Evolutionary conservation across 73 alveolate species (phyloP), one percentile per base, ranked within the genome.

Genomic region (Urostyla sp.): DNA sequence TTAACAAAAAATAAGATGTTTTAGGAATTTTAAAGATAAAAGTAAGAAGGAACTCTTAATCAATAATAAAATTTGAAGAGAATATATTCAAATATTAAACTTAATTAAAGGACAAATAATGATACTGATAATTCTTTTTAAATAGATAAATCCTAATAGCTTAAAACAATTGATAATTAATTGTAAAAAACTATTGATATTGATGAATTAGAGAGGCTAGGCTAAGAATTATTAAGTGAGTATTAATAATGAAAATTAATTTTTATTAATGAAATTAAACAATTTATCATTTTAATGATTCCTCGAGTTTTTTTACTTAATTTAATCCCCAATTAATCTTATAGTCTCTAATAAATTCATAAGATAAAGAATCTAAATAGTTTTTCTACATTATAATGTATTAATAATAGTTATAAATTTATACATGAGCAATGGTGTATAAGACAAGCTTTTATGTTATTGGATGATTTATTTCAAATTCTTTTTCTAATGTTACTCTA

Each of bases 181-280:
- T n/a, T n/a, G n/a, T n/a, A n/a, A n/a, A n/a, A n/a, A n/a, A n/a
- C n/a, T n/a, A n/a, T n/a, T n/a, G n/a, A n/a, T n/a, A 10, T 40
- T 10, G 83, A 69, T 69, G 83, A 69, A 31, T 5, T 69, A 3
- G 83, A 69, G 37, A 69, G 83, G 53, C 5, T 69, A 36, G 83
- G 72, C 5, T 55, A 46, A 1, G 72, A 69, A 30, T 67, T 52
- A 4, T 20, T 69, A 5, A 69, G 48, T 2, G 83, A 69, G 34
- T 23, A 20, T 66, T 66, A 18, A 66, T 23, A 11, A 23, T 10
- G 6, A 3, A 58, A 7, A 26, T 5, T 63, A 35, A 59, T 30
- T 59, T 10, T 32, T 6, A 59, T 11, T 8, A 23, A 15, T 40
- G 61, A 63, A 3, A 38, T 20, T 10, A 38, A 63, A 35, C n/a